These are phyloP conservation scores for Clonostachys sp. DNA, from an alignment of 2,329 filamentous ascomycete genomes.

Conservation along the genomic window DNA sequence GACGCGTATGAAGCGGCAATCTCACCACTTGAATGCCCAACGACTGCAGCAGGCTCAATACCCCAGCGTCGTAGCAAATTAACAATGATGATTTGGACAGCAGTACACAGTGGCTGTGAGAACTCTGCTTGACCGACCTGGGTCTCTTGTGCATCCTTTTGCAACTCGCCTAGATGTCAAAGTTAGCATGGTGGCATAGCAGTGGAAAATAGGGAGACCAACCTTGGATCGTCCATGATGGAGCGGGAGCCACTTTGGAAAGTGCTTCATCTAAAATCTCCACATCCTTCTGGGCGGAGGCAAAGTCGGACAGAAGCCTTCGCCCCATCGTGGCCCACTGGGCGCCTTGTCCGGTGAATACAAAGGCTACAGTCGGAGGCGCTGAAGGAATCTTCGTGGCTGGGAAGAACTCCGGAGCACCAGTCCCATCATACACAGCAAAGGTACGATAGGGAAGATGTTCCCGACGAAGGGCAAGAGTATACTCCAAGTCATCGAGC, in stretches of 20 bases:
- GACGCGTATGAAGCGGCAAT: conserved; percentile 33
- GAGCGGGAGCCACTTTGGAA: no score
- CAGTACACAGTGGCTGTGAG: conserved; percentile 24
- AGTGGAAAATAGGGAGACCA: no score
- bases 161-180: not conserved
- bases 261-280: no score
- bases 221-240: no score
- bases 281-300: no score
- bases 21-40: conserved; percentile 34
- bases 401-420: not conserved
- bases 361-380: not conserved
- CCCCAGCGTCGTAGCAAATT: conserved; percentile 23
- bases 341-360: conserved; percentile 18
- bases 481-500: not conserved
- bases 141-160: not conserved
- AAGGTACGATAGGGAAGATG: not conserved
- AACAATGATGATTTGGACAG: conserved; percentile 31
- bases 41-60: conserved; percentile 20
- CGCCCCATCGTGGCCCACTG: conserved; percentile 15
- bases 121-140: conserved; percentile 5
- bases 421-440: not conserved
- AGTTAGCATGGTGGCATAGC: no score
- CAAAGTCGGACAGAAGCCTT: not conserved
- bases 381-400: not conserved
- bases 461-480: not conserved